phyloP scores from a whole-genome alignment of 306 rosid genomes.

The Luffa acutangula region DNA sequence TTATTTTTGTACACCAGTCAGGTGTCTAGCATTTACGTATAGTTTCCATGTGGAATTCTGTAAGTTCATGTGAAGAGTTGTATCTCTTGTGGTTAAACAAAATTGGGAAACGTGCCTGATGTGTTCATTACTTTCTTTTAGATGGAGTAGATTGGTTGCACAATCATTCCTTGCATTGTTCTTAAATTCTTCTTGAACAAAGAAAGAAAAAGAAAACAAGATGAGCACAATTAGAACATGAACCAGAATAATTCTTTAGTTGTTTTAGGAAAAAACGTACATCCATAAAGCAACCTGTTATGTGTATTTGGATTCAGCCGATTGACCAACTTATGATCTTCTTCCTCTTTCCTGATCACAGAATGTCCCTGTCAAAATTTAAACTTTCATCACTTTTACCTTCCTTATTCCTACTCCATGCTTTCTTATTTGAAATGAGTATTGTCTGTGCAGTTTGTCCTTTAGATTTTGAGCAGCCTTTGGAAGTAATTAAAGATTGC shows the following conservation, averaged over 20 bases:
- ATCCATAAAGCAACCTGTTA: background rate
- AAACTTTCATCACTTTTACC: background rate
- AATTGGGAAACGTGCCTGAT: background rate
- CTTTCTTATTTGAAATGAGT: background rate
- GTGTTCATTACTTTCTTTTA: background rate
- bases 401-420: background rate
- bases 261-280: background rate
- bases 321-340: background rate
- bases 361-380: background rate
- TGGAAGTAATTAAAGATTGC: slow-evolving; percentile 69
- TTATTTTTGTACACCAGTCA: background rate
- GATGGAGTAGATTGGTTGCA: background rate
- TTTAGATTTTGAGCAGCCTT: slow-evolving; percentile 71
- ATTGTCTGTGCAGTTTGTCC: slow-evolving; percentile 72
- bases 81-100: background rate
- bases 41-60: background rate
- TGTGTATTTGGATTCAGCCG: background rate
- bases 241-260: background rate
- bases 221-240: background rate
- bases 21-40: background rate
- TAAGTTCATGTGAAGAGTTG: background rate
- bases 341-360: background rate
- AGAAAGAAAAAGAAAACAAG: background rate
- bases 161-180: background rate
- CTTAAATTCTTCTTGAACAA: background rate